Percentiles rank a stretch among this genome's conserved stretches.
Conservation (phyloP, 352 stramenopile genomes). For the Phytopythium cucurbitacearum region DNA sequence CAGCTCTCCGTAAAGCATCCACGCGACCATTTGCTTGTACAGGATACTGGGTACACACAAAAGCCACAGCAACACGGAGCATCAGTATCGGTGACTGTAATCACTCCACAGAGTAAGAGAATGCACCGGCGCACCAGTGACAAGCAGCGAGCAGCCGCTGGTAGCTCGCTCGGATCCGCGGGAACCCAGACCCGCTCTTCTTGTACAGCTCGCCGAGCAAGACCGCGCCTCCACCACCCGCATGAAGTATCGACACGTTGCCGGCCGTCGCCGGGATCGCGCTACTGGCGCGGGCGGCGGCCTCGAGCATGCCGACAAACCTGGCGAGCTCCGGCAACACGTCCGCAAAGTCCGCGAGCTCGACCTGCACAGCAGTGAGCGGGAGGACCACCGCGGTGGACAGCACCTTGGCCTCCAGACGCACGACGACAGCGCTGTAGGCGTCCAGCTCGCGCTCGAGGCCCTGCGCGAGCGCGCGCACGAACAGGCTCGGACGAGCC, state of each 20-base stretch:
- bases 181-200: conserved; percentile 48
- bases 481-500: conserved; percentile 32
- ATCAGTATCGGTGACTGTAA: neutral
- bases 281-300: neutral
- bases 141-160: conserved; percentile 44
- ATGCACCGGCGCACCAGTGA: conserved; percentile 32
- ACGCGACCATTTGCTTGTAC: conserved; percentile 80
- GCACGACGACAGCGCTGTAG: conserved; percentile 49
- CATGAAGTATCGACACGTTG: neutral
- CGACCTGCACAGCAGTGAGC: conserved; percentile 58
- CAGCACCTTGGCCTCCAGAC: conserved; percentile 53
- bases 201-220: conserved; percentile 44
- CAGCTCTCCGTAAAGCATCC: conserved; percentile 71
- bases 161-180: conserved; percentile 47
- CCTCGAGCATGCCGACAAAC: conserved; percentile 35
- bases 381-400: conserved; percentile 38
- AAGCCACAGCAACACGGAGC: neutral
- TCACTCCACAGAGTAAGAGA: neutral
- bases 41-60: conserved; percentile 35
- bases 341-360: conserved; percentile 60
- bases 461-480: conserved; percentile 52
- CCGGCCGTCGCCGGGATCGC: neutral
- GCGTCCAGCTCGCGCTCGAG: conserved; percentile 43
- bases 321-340: conserved; percentile 52
- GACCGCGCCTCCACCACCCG: conserved; percentile 19